phyloP scores from a whole-genome alignment of 1,284 basidiomycete genomes.

The Malassezia vespertilionis region DNA sequence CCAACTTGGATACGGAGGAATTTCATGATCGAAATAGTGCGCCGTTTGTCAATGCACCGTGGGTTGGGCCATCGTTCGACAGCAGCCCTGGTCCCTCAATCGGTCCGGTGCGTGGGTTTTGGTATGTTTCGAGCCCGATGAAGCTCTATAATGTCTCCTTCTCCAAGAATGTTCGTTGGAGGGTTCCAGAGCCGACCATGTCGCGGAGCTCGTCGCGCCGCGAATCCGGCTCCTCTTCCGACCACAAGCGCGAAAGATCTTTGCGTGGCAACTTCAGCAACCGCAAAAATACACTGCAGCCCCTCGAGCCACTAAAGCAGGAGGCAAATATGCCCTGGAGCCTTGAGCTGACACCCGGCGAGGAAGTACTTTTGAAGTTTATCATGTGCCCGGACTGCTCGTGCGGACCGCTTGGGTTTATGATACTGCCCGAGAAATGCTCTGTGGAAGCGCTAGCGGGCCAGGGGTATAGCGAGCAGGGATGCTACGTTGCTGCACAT shows the following conservation, averaged over 20 bases:
- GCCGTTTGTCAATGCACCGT: too few species aligned
- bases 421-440: conserved; percentile 22
- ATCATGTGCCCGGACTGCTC: conserved; percentile 44
- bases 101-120: conserved; percentile 24
- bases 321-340: background rate
- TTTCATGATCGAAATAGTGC: too few species aligned
- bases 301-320: background rate
- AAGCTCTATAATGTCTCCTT: conserved; percentile 44
- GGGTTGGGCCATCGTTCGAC: background rate
- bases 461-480: conserved; percentile 17
- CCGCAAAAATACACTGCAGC: background rate
- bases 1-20: too few species aligned
- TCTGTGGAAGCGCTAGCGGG: background rate
- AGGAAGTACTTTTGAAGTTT: conserved; percentile 37
- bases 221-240: background rate
- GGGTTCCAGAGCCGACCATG: conserved; percentile 4
- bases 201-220: too few species aligned
- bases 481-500: conserved; percentile 34
- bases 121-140: conserved; percentile 33
- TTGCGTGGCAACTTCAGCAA: background rate
- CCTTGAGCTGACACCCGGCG: conserved; percentile 24
- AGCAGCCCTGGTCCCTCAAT: background rate
- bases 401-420: conserved; percentile 41
- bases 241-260: too few species aligned
- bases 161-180: conserved; percentile 35